These are phyloP conservation scores for Dorcoceras hygrometricum DNA, from an alignment of 257 asterid genomes.

Conservation along the genomic window DNA sequence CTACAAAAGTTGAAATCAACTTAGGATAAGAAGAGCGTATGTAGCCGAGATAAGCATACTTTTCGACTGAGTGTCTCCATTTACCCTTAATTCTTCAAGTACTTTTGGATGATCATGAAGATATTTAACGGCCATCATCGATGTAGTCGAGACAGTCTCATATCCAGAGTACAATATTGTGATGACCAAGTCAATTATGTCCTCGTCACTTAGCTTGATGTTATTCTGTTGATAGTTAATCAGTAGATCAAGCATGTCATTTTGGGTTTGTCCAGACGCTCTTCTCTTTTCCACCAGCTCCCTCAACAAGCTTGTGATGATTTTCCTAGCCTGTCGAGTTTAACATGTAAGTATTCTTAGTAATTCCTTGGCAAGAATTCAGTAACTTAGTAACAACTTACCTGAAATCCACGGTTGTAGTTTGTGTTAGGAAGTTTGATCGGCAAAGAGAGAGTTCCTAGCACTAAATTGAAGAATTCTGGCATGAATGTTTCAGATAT, in stretches of 20 bases:
- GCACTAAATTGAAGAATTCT: conserved; percentile 81
- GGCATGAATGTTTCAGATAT: conserved; percentile 76
- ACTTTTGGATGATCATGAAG: conserved; percentile 88
- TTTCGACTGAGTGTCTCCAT: conserved; percentile 20
- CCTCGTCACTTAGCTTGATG: conserved; percentile 68
- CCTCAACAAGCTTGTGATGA: conserved; percentile 48
- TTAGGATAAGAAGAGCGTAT: conserved; percentile 12
- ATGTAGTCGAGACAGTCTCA: conserved; percentile 84
- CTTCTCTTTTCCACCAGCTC: conserved; percentile 61
- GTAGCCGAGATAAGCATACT: conserved; percentile 1
- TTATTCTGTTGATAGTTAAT: conserved; percentile 42
- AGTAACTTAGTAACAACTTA: conserved; percentile 24
- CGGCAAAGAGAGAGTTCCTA: conserved; percentile 94
- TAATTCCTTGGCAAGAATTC: neutral
- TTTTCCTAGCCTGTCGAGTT: conserved; percentile 72
- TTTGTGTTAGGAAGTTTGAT: conserved; percentile 86
- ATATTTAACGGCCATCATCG: conserved; percentile 95
- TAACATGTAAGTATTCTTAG: conserved; percentile 8
- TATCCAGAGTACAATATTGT: conserved; percentile 81
- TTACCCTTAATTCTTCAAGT: conserved; percentile 75
- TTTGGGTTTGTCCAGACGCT: conserved; percentile 34
- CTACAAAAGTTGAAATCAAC: conserved; percentile 29
- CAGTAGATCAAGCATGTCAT: conserved; percentile 69
- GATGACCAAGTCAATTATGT: conserved; percentile 74
- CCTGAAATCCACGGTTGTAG: conserved; percentile 81